Conservation (phyloP, 2,329 filamentous ascomycete genomes). For the Chaetomium strumarium region DNA sequence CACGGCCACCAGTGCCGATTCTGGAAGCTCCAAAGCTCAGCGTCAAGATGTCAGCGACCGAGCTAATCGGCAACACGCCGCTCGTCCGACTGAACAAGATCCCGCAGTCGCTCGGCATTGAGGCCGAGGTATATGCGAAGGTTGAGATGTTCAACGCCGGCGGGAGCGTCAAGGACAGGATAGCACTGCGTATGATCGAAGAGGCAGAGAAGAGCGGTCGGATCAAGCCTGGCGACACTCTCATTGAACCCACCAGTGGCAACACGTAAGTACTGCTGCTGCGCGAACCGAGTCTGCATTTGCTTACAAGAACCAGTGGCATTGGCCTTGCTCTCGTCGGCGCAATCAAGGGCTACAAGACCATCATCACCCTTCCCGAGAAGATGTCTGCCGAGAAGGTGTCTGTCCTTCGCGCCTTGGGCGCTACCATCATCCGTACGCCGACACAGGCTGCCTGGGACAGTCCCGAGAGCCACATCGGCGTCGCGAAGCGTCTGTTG, state of each 20-base stretch:
- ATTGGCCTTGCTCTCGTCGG: slow-evolving; percentile 92
- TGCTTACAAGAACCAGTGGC: slow-evolving; percentile 46
- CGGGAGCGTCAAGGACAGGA: slow-evolving; percentile 90
- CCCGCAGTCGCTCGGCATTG: slow-evolving; percentile 82
- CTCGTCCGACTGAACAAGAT: slow-evolving; percentile 90
- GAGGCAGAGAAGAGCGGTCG: slow-evolving; percentile 85
- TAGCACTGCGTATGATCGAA: slow-evolving; percentile 95
- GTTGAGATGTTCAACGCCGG: slow-evolving; percentile 91
- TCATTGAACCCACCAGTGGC: slow-evolving; percentile 96
- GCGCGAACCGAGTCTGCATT: slow-evolving; percentile 19
- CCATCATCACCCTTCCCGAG: slow-evolving; percentile 96
- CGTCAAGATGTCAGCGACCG: slow-evolving; percentile 54
- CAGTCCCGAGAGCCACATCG: slow-evolving; percentile 92
- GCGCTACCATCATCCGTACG: slow-evolving; percentile 95
- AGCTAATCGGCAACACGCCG: slow-evolving; percentile 95
- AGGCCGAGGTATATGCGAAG: slow-evolving; percentile 85
- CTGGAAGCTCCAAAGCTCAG: slow-evolving; percentile 19
- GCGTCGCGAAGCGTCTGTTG: slow-evolving; percentile 80
- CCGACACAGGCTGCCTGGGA: slow-evolving; percentile 95
- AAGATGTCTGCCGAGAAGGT: slow-evolving; percentile 99
- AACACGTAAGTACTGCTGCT: slow-evolving; percentile 61
- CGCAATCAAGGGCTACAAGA: slow-evolving; percentile 95
- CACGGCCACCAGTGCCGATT: slow-evolving; percentile 17
- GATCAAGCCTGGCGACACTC: slow-evolving; percentile 93
- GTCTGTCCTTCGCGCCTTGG: slow-evolving; percentile 84